Evolutionary conservation across 192 early-diverging fungal species (phyloP), one percentile per base, ranked within the genome.

Genomic region (Coemansia asiatica): DNA sequence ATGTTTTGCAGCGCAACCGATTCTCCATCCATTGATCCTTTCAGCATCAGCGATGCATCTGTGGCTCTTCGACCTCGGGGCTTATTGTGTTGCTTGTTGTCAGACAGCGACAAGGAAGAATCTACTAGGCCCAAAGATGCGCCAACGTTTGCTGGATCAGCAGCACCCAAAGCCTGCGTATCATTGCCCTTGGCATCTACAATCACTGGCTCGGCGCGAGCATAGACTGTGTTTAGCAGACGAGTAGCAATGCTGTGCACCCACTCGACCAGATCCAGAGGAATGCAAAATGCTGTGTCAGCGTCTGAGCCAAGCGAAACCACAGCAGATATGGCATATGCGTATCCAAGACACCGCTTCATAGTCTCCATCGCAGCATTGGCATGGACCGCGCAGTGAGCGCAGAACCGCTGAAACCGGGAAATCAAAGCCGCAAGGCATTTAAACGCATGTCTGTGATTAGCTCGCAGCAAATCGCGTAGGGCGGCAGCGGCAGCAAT

Each of bases 191-290:
- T 31, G 8, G 15, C 46, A 18, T 50, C 23, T 3, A 68, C 56
- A 16, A 68, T 49, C 23, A 56, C 65, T 16, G 76, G 70, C 15
- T 72, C 76, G 1, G 28, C 35, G 21, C 64, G 68, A 15, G 51
- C 58, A 22, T 80, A 75, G 27, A 68, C 84, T 36, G 74, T 75
- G 60, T 90, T 88, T 19, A 97, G 76, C 22, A 97, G 66, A 61
- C 93, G 90, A 15, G 82, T 86, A 10, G 91, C 84, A 8, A 96
- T 74, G 1, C 88, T 85, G 57, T 94, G 93, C 12, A 93, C 86
- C 66, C 89, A 86, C 21, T 91, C 91, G 28, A 86, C 82, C 47
- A 90, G 71, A 33, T 95, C 95, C 66, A 92, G 90, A 0, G 93
- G 90, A 6, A 76, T 53, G 1, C 33, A n/a, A n/a, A 19, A 26